Evolutionary conservation across 2,329 filamentous ascomycete genomes (phyloP).

Genomic region (Pezicula radicicola): DNA sequence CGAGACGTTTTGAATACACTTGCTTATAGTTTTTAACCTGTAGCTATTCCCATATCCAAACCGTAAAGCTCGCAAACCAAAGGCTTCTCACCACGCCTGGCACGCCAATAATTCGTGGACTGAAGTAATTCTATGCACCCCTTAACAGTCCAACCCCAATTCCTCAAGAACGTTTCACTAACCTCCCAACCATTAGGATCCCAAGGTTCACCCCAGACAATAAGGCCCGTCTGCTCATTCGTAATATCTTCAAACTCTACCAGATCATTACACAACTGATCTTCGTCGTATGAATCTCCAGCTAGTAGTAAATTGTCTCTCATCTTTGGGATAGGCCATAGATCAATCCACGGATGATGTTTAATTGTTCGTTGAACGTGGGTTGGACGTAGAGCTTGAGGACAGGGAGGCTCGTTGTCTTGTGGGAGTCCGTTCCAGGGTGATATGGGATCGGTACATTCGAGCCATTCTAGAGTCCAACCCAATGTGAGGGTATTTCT

Average conservation of each 20-base stretch:
- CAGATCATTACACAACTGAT: conserved; percentile 17
- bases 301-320: conserved; percentile 30
- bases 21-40: no score
- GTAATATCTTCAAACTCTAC: conserved; percentile 9
- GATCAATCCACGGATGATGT: conserved; percentile 35
- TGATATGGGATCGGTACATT: neutral
- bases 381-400: conserved; percentile 5
- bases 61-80: conserved; percentile 2
- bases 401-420: neutral
- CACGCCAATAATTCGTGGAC: conserved; percentile 32
- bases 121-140: conserved; percentile 29
- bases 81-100: conserved; percentile 27
- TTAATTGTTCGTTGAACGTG: conserved; percentile 20
- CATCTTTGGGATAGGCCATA: conserved; percentile 30
- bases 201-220: conserved; percentile 37
- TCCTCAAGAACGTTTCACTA: conserved; percentile 30
- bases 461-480: neutral
- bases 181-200: conserved; percentile 33
- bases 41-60: no score
- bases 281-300: conserved; percentile 14
- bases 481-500: conserved; percentile 9
- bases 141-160: conserved; percentile 32
- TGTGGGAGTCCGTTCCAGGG: neutral
- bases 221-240: conserved; percentile 22
- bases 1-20: no score